phyloP scores from a whole-genome alignment of 2,329 filamentous ascomycete species.

The Trichoderma brevicompactum region DNA sequence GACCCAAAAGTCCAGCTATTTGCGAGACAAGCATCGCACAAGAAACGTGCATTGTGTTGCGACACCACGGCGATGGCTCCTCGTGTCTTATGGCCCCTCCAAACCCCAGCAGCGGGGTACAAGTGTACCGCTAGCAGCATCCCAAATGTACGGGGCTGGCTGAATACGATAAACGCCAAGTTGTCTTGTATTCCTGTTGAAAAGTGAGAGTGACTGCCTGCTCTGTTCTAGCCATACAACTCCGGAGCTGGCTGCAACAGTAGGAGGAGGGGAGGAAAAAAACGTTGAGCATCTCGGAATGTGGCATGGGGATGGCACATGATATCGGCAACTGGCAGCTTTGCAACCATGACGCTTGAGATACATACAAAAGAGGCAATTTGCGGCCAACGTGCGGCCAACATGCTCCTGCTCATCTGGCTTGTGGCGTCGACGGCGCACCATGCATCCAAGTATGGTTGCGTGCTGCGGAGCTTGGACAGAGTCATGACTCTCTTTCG shows the following conservation, averaged over 20 bases:
- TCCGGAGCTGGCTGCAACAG: background rate
- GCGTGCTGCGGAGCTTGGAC: slow-evolving; percentile 17
- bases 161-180: slow-evolving; percentile 19
- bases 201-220: background rate
- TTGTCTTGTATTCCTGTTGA: background rate
- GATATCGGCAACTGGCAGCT: slow-evolving; percentile 22
- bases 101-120: slow-evolving; percentile 7
- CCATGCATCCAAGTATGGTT: background rate
- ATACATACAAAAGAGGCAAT: background rate
- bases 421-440: slow-evolving; percentile 28
- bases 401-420: background rate
- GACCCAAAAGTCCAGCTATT: slow-evolving; percentile 20
- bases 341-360: slow-evolving; percentile 3
- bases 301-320: slow-evolving; percentile 16
- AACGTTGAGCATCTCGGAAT: background rate
- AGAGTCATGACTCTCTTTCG: slow-evolving; percentile 15
- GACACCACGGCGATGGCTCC: slow-evolving; percentile 15
- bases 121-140: slow-evolving; percentile 16
- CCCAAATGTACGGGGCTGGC: slow-evolving; percentile 25
- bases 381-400: background rate
- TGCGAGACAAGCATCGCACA: slow-evolving; percentile 17
- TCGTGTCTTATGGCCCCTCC: slow-evolving; percentile 24
- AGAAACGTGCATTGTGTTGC: slow-evolving; percentile 22
- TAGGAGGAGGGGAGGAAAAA: background rate
- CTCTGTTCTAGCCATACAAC: slow-evolving; percentile 3